Evolutionary conservation across 352 stramenopile genomes (phyloP), one percentile per base, ranked within the genome.

Genomic region (Pythium plurisporium): DNA sequence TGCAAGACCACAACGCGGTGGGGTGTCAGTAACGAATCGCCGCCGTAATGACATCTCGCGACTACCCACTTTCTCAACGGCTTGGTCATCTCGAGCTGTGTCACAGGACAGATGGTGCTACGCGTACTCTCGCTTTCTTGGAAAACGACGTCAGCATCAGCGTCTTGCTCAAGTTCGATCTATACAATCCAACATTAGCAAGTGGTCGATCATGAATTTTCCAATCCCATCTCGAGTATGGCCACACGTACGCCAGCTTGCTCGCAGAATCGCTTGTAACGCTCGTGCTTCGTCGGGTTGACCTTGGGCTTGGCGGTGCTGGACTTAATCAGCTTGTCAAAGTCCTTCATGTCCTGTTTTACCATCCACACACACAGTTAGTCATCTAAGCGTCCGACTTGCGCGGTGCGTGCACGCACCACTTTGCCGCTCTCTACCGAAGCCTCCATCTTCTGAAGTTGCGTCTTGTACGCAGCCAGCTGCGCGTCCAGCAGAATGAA

Each of bases 201-300:
- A n/a, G n/a, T n/a, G n/a, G n/a, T n/a, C n/a, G n/a, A n/a, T n/a
- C n/a, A n/a, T n/a, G n/a, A n/a, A n/a, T n/a, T n/a, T n/a, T n/a
- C n/a, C n/a, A n/a, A n/a, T n/a, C n/a, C n/a, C n/a, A n/a, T n/a
- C n/a, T n/a, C n/a, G n/a, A n/a, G n/a, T n/a, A 54, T 22, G 31
- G n/a, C 31, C 19, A 9, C 8, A 68, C 67, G 20, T 65, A 94
- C 85, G 34, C 82, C 85, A 29, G 85, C 85, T 36, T 70, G 66
- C 11, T 89, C 73, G 56, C 79, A 89, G 43, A 94, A 94, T 31
- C 74, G 74, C 60, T 87, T 91, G 73, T 91, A 90, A 36, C 82
- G 76, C 5, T 89, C 76, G 63, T 89, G 75, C 49, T 83, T 76
- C 37, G 65, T 64, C 5, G 69, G 44, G 49, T 91, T 85, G n/a